Conservation (phyloP, 2,329 filamentous ascomycete genomes). For the Pseudocercospora vitis region DNA sequence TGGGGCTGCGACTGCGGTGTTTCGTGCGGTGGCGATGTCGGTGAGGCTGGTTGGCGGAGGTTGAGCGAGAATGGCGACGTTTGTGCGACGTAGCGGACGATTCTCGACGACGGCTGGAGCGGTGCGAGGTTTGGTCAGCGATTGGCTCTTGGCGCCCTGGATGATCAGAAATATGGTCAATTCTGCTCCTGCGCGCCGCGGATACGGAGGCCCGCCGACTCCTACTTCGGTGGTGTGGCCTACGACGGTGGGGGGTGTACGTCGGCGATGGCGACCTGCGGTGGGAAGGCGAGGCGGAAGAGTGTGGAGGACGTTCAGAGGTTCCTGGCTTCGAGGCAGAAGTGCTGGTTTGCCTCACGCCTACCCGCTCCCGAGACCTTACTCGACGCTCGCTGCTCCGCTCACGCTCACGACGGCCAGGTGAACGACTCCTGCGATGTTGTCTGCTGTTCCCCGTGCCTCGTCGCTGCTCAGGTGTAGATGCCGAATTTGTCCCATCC, state of each 20-base stretch:
- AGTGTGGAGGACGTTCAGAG: conserved; percentile 14
- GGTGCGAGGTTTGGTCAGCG: conserved; percentile 18
- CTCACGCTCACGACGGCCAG: conserved; percentile 8
- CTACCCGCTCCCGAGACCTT: neutral
- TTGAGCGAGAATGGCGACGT: conserved; percentile 27
- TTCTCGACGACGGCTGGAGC: conserved; percentile 14
- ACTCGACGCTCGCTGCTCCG: conserved; percentile 2
- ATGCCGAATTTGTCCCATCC: conserved; percentile 18
- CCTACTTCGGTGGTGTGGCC: conserved; percentile 11
- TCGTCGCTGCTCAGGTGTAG: conserved; percentile 11
- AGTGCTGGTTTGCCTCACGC: conserved; percentile 8
- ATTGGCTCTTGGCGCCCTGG: conserved; percentile 19
- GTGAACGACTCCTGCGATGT: conserved; percentile 11
- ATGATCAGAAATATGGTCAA: conserved; percentile 13
- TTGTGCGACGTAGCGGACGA: conserved; percentile 28
- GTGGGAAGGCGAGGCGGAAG: conserved; percentile 14
- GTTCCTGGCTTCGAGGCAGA: conserved; percentile 8
- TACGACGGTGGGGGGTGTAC: conserved; percentile 17
- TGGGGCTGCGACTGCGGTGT: conserved; percentile 24
- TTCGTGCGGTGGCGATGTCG: conserved; percentile 21
- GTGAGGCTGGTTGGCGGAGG: conserved; percentile 18
- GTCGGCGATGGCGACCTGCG: conserved; percentile 15
- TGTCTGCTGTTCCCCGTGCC: conserved; percentile 10
- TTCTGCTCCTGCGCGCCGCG: conserved; percentile 8
- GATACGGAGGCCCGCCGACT: conserved; percentile 16